Evolutionary conservation across 2,329 filamentous ascomycete genomes (phyloP).

Genomic region (Phaeosphaeriaceae sp.): DNA sequence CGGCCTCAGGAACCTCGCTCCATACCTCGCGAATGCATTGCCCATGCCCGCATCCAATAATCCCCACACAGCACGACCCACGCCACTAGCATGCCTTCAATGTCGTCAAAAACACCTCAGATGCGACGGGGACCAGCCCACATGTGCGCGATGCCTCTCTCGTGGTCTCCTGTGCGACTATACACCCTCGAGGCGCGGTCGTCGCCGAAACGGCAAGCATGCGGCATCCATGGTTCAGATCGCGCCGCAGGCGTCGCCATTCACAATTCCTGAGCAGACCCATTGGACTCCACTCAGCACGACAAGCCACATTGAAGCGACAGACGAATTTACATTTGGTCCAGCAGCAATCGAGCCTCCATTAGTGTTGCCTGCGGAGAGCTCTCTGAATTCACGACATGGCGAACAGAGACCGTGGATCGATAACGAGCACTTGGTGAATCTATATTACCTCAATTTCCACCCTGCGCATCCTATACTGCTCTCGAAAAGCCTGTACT

Average conservation of each 20-base stretch:
- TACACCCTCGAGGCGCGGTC: slow-evolving; percentile 54
- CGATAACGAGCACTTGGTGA: slow-evolving; percentile 43
- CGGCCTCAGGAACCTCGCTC: not conserved
- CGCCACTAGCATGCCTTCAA: slow-evolving; percentile 53
- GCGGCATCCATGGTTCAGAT: slow-evolving; percentile 15
- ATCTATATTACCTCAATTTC: slow-evolving; percentile 61
- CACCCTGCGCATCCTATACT: slow-evolving; percentile 61
- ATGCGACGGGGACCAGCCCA: slow-evolving; percentile 55
- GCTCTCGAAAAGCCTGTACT: slow-evolving; percentile 53
- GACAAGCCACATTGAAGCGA: not conserved
- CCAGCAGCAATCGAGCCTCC: not conserved
- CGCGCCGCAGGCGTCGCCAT: not conserved
- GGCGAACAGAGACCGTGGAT: not conserved
- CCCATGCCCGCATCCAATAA: not conserved
- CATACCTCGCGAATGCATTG: not conserved
- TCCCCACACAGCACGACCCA: slow-evolving; percentile 11
- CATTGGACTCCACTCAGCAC: slow-evolving; percentile 27
- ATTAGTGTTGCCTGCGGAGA: slow-evolving; percentile 2
- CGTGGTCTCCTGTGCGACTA: slow-evolving; percentile 53
- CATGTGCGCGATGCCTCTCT: slow-evolving; percentile 51
- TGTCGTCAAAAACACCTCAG: slow-evolving; percentile 57
- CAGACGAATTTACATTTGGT: not conserved
- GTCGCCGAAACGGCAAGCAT: slow-evolving; percentile 38
- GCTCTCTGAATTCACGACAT: not conserved
- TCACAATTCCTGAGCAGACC: slow-evolving; percentile 14